phyloP scores from a whole-genome alignment of 2,329 filamentous ascomycete species.

The Phialemonium atrogriseum region DNA sequence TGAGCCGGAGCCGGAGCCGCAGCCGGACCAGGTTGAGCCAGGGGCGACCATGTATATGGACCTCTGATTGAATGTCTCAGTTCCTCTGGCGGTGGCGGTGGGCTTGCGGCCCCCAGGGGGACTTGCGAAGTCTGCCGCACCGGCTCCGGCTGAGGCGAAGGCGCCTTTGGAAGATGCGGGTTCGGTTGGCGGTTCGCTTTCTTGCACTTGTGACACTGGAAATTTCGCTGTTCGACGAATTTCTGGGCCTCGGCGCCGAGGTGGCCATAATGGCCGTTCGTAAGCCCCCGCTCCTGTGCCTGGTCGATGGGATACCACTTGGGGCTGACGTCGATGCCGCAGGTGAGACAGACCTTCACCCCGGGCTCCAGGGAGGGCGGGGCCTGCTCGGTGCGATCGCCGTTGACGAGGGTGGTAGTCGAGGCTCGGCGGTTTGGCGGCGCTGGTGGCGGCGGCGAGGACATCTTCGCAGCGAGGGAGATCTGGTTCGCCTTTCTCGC shows the following conservation, averaged over 20 bases:
- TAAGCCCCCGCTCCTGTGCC: constrained; percentile 40
- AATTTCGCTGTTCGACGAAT: constrained; percentile 51
- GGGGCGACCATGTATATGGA: constrained; percentile 10
- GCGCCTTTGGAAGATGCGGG: constrained; percentile 21
- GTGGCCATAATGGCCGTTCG: constrained; percentile 40
- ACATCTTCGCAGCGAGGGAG: constrained; percentile 52
- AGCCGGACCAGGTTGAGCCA: constrained; percentile 6
- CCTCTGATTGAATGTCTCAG: constrained; percentile 10
- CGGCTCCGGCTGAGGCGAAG: constrained; percentile 18
- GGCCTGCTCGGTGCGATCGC: constrained; percentile 16
- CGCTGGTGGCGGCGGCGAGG: constrained; percentile 28
- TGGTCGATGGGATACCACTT: constrained; percentile 61
- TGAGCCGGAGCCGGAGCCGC: constrained; percentile 9
- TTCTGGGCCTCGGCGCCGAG: constrained; percentile 49
- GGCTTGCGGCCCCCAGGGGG: constrained; percentile 9
- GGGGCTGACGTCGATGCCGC: constrained; percentile 62
- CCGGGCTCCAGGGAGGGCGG: constrained; percentile 25
- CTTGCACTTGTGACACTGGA: constrained; percentile 70
- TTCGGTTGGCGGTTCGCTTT: constrained; percentile 41
- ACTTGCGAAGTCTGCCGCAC: constrained; percentile 11
- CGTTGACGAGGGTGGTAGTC: constrained; percentile 28
- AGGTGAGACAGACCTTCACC: constrained; percentile 54
- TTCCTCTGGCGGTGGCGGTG: constrained; percentile 8
- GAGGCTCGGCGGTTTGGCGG: constrained; percentile 47
- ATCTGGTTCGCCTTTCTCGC: constrained; percentile 83